Evolutionary conservation across 805 yeast species (phyloP).

Genomic region (Metschnikowia cerradonensis): DNA sequence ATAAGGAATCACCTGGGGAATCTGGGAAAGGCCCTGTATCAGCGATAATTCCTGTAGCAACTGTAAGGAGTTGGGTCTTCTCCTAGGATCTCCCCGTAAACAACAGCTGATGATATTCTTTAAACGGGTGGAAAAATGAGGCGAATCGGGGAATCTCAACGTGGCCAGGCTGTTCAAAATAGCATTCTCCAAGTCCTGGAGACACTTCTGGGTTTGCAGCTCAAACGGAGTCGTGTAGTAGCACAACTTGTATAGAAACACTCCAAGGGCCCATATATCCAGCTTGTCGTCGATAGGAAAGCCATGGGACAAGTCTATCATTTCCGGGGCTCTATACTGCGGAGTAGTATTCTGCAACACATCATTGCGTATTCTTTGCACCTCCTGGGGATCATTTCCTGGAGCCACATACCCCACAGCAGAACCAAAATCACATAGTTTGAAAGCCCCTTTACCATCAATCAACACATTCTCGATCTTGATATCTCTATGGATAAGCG

Average conservation of each 20-base stretch:
- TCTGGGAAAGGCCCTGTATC: constrained; percentile 47
- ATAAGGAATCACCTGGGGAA: constrained; percentile 40
- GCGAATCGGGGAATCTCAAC: constrained; percentile 39
- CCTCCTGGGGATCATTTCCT: constrained; percentile 59
- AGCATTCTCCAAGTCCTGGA: constrained; percentile 50
- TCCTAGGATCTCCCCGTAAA: constrained; percentile 60
- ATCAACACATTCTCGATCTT: constrained; percentile 78
- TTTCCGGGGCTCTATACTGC: constrained; percentile 81
- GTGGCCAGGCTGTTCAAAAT: constrained; percentile 55
- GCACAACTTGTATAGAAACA: constrained; percentile 71
- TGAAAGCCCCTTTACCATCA: constrained; percentile 53
- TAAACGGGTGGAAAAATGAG: constrained; percentile 53
- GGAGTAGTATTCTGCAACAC: constrained; percentile 79
- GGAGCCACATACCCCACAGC: constrained; percentile 63
- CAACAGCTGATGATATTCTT: constrained; percentile 61
- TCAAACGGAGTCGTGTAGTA: constrained; percentile 85
- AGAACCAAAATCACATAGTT: constrained; percentile 81
- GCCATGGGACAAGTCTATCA: constrained; percentile 68
- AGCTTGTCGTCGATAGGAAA: constrained; percentile 76
- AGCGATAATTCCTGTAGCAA: constrained; percentile 62
- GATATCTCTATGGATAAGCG: constrained; percentile 73
- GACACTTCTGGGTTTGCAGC: constrained; percentile 32
- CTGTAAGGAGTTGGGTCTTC: constrained; percentile 72
- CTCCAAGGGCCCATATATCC: constrained; percentile 84
- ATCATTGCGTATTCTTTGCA: constrained; percentile 58